These are phyloP conservation scores for Exophiala calicioides DNA, from an alignment of 2,329 filamentous ascomycete genomes.

Conservation along the genomic window DNA sequence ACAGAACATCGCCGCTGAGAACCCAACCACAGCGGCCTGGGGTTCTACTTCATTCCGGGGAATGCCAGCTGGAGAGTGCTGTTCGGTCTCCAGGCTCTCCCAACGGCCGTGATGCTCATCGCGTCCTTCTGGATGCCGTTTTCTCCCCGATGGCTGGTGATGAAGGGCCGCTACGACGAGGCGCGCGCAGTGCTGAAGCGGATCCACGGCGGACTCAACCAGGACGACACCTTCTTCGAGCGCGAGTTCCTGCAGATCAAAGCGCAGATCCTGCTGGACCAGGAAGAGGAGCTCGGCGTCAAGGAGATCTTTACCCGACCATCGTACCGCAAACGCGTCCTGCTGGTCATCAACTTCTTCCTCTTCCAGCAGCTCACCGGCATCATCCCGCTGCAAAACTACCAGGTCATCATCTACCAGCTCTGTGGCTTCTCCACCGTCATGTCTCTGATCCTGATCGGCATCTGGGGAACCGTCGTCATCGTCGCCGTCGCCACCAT, in stretches of 20 bases:
- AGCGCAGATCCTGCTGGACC: constrained; percentile 8
- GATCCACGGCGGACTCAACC: constrained; percentile 4
- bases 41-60: constrained; percentile 6
- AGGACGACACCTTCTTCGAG: constrained; percentile 8
- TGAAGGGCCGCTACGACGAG: constrained; percentile 9
- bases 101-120: not conserved
- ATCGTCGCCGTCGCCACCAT: not conserved
- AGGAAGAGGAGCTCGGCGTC: no score
- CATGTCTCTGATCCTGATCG: not conserved
- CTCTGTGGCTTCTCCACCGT: no score
- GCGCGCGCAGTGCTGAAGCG: constrained; percentile 1
- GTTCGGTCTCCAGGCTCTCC: constrained; percentile 12
- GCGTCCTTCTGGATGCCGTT: constrained; percentile 12
- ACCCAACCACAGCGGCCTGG: constrained; percentile 8
- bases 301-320: no score
- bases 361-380: not conserved
- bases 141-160: constrained; percentile 9
- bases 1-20: not conserved
- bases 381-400: not conserved
- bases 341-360: constrained; percentile 2
- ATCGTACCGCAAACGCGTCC: not conserved
- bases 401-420: not conserved
- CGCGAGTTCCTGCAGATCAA: constrained; percentile 13
- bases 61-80: constrained; percentile 3
- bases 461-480: not conserved